Percentiles rank a stretch among this genome's conserved stretches.
These are phyloP conservation scores for Cryptosporidium bovis DNA, from an alignment of 169 alveolate species.

Conservation along the genomic window DNA sequence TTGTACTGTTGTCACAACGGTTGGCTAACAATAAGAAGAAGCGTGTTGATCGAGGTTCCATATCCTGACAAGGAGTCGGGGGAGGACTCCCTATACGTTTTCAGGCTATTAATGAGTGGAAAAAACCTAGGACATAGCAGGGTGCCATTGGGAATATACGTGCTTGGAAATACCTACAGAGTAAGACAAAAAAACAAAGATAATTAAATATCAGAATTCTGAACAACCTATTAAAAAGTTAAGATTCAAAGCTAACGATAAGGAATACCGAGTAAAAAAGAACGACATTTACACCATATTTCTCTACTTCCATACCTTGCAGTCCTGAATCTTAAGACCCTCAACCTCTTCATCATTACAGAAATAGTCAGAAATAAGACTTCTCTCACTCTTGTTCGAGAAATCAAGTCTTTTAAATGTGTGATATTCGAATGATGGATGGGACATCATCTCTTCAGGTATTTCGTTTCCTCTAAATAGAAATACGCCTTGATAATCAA, in stretches of 20 bases:
- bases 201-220: neutral
- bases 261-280: neutral
- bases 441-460: conserved; percentile 91
- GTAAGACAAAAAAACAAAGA: conserved; percentile 7
- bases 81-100: conserved; percentile 61
- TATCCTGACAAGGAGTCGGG: conserved; percentile 37
- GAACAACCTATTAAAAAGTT: neutral
- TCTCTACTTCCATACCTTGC: conserved; percentile 89
- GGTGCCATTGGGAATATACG: conserved; percentile 59
- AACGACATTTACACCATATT: conserved; percentile 1
- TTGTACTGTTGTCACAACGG: conserved; percentile 72
- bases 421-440: conserved; percentile 95
- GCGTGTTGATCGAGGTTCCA: conserved; percentile 55
- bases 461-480: conserved; percentile 93
- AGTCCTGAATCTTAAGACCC: conserved; percentile 84
- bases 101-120: conserved; percentile 67
- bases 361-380: conserved; percentile 92
- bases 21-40: conserved; percentile 42
- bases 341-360: conserved; percentile 90
- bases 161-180: conserved; percentile 59
- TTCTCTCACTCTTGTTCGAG: conserved; percentile 86
- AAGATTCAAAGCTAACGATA: neutral
- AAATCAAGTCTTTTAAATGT: conserved; percentile 87
- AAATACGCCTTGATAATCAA: conserved; percentile 96
- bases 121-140: conserved; percentile 56